A percentile compares a stretch with the other conserved stretches of the same genome.
Evolutionary conservation across 2,329 filamentous ascomycete species (phyloP).

Genomic region (Orbilia quercus): DNA sequence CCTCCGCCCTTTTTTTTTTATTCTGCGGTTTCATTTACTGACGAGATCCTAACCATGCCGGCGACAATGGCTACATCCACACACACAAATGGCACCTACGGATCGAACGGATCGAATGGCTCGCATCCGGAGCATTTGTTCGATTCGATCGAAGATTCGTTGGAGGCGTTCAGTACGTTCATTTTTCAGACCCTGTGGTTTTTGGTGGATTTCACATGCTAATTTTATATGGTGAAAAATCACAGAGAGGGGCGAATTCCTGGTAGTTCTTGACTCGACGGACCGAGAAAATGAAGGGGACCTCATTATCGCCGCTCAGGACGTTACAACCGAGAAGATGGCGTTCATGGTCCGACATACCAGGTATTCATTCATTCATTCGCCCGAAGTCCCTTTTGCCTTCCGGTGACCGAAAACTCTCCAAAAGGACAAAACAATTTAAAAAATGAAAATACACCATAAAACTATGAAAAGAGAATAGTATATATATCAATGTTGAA

Average conservation of each 20-base stretch:
- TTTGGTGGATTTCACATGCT: not conserved
- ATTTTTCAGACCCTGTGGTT: not conserved
- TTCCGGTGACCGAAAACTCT: not conserved
- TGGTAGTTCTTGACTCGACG: constrained; percentile 92
- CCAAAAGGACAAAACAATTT: no score
- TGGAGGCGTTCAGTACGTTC: constrained; percentile 53
- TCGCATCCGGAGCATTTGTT: constrained; percentile 28
- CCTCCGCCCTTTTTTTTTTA: no score
- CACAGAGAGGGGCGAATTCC: constrained; percentile 77
- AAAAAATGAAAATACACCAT: constrained; percentile 1
- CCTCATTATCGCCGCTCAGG: constrained; percentile 89
- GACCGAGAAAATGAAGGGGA: constrained; percentile 98
- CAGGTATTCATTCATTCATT: constrained; percentile 65
- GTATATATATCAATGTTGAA: no score
- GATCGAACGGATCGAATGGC: constrained; percentile 38
- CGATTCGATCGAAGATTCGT: constrained; percentile 55
- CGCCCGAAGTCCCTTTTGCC: not conserved
- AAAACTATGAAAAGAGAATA: no score
- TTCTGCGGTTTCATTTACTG: no score
- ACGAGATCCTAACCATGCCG: constrained; percentile 23
- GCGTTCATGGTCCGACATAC: constrained; percentile 94
- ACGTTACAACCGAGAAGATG: constrained; percentile 88
- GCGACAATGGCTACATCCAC: constrained; percentile 39
- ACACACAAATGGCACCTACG: constrained; percentile 5
- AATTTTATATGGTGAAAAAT: not conserved